Evolutionary conservation across 208 protist species (phyloP).

Genomic region (Strigomonas galati): DNA sequence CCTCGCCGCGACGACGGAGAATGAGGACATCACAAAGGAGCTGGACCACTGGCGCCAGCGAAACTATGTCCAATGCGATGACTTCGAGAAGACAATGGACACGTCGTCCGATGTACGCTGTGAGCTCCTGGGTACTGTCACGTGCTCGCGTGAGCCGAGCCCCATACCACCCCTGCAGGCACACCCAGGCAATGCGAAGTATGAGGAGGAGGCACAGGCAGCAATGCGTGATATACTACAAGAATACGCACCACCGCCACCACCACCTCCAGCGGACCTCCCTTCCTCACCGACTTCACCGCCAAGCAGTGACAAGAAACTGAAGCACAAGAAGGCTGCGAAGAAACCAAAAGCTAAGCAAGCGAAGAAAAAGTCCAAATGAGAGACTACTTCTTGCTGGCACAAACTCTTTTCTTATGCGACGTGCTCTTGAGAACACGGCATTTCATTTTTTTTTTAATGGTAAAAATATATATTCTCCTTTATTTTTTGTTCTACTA

Average conservation of each 20-base stretch:
- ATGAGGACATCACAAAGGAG: conserved; percentile 51
- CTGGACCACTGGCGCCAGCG: conserved; percentile 76
- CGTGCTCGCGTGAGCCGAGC: neutral
- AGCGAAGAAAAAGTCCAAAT: too few relatives aligned
- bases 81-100: conserved; percentile 34
- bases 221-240: too few relatives aligned
- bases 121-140: neutral
- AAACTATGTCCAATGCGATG: conserved; percentile 74
- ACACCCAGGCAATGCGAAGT: neutral
- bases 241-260: too few relatives aligned
- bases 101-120: neutral
- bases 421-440: neutral
- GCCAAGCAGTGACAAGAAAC: neutral
- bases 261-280: too few relatives aligned
- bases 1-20: conserved; percentile 32
- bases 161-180: neutral
- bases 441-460: neutral
- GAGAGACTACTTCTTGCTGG: too few relatives aligned
- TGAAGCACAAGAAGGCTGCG: neutral
- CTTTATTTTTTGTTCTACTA: neutral
- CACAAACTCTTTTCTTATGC: neutral
- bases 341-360: too few relatives aligned
- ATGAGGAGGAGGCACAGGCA: neutral
- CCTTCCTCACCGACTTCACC: too few relatives aligned
- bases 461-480: neutral